Evolutionary conservation across 2,329 filamentous ascomycete species (phyloP).

Genomic region (Trichothecium sympodiale): DNA sequence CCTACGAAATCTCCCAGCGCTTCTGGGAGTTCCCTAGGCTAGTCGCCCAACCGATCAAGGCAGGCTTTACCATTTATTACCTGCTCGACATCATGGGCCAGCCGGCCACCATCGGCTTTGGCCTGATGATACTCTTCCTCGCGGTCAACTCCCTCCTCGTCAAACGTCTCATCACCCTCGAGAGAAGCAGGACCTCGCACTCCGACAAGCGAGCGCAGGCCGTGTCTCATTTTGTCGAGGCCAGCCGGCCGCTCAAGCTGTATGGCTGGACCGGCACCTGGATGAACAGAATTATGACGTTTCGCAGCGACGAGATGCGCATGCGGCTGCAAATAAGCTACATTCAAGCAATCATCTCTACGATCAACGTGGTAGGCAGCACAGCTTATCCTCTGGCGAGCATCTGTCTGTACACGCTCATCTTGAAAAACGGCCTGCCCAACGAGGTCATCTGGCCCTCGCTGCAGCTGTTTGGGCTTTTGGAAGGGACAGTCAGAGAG

Average conservation of each 20-base stretch:
- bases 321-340: conserved; percentile 25
- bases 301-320: conserved; percentile 22
- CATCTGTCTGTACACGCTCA: conserved; percentile 69
- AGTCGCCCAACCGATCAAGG: conserved; percentile 63
- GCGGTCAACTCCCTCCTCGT: conserved; percentile 58
- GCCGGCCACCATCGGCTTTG: conserved; percentile 63
- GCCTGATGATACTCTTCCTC: conserved; percentile 60
- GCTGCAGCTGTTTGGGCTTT: conserved; percentile 65
- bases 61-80: conserved; percentile 55
- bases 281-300: conserved; percentile 23
- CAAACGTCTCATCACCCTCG: conserved; percentile 53
- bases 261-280: conserved; percentile 28
- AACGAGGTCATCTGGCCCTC: conserved; percentile 83
- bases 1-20: conserved; percentile 69
- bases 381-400: conserved; percentile 70
- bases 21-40: conserved; percentile 83
- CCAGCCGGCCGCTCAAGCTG: conserved; percentile 54
- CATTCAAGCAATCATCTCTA: conserved; percentile 40
- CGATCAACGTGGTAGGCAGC: conserved; percentile 60
- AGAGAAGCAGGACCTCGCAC: conserved; percentile 57
- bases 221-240: conserved; percentile 77
- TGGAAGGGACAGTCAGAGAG: conserved; percentile 63
- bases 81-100: conserved; percentile 68
- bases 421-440: conserved; percentile 53
- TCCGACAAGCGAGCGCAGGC: conserved; percentile 72